Base-by-base conservation (phyloP, 106 monocot genomes). In the Allium cepa region DNA sequence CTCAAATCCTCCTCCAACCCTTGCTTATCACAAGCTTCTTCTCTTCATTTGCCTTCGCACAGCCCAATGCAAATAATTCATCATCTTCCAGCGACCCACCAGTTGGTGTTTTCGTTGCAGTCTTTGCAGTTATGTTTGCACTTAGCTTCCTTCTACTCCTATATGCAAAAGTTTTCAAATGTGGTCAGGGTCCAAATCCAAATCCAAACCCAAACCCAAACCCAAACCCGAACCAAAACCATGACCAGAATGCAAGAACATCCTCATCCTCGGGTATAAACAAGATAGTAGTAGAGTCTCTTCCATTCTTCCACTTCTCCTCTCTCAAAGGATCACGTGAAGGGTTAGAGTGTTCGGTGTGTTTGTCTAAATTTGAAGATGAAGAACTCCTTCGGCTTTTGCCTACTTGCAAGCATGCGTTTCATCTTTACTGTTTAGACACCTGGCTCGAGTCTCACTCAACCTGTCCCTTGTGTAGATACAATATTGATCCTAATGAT, bases 311-410 rank as follows among this genome's bases (percentile, higher is more conserved):
- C 80, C 77, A 77, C 9, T 91, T 91, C 79, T 76, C 83, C 17
- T 60, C 73, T 3, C 83, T 88, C 12, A 72, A 71, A 22, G 85
- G 88, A 11, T 53, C 82, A 52, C 70, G 73, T 15, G 76, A 61
- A 3, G 85, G 88, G n/a, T 78, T 91, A 27, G 95, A 95, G 73
- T 95, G 91, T 74, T 74, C 85, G 45, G 79, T 95, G 26, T 91
- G 95, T 71, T 75, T 95, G 17, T 78, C 85, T 14, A 56, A 56
- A 9, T 91, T 85, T 73, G 68, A 73, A 3, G 82, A 86, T 77
- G 57, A 57, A 4, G 91, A 91, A 50, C 14, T 88, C 46, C 79
- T 91, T 53, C 78, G 91, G 22, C 81, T 95, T 4, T 75, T 95
- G 5, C 88, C 95, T 51, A 74, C 68, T 46, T 95, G 91, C 76